Conservation (phyloP, 495 filamentous ascomycete species). For the Penicillium canariense region DNA sequence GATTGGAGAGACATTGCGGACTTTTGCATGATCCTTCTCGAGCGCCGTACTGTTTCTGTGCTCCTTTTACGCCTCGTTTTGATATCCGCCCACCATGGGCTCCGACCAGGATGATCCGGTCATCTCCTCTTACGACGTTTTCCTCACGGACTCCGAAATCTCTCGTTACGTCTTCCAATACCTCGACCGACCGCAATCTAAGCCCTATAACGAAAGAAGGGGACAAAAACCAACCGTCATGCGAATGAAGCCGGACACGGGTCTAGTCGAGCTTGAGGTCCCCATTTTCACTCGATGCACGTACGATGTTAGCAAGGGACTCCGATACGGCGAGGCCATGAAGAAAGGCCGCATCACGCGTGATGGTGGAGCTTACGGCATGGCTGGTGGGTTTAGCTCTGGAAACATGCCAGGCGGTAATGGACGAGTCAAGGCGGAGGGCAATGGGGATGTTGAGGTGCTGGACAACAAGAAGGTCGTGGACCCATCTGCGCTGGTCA, state of each 20-base stretch:
- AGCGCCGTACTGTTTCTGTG: not conserved
- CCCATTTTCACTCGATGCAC: constrained; percentile 59
- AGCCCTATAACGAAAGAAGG: constrained; percentile 55
- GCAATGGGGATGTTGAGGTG: constrained; percentile 37
- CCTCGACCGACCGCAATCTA: constrained; percentile 46
- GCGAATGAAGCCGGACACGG: constrained; percentile 64
- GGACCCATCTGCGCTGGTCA: constrained; percentile 29
- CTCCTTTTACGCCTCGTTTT: not conserved
- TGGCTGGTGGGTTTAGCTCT: constrained; percentile 58
- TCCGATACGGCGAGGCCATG: constrained; percentile 65
- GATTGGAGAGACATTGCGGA: not conserved
- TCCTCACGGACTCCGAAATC: constrained; percentile 53
- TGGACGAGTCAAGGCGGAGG: constrained; percentile 39
- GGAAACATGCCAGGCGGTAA: constrained; percentile 23
- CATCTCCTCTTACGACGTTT: constrained; percentile 59
- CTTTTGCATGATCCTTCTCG: not conserved
- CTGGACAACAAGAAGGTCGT: constrained; percentile 39
- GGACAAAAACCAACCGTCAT: constrained; percentile 56
- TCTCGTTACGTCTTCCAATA: constrained; percentile 68
- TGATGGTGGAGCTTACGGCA: constrained; percentile 56
- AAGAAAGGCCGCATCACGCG: constrained; percentile 52
- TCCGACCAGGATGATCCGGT: constrained; percentile 50
- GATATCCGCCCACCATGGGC: constrained; percentile 16
- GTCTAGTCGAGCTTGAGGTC: constrained; percentile 73
- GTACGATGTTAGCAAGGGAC: constrained; percentile 64